Conservation (phyloP, 1,284 basidiomycete species). For the Termitomyces sp. region DNA sequence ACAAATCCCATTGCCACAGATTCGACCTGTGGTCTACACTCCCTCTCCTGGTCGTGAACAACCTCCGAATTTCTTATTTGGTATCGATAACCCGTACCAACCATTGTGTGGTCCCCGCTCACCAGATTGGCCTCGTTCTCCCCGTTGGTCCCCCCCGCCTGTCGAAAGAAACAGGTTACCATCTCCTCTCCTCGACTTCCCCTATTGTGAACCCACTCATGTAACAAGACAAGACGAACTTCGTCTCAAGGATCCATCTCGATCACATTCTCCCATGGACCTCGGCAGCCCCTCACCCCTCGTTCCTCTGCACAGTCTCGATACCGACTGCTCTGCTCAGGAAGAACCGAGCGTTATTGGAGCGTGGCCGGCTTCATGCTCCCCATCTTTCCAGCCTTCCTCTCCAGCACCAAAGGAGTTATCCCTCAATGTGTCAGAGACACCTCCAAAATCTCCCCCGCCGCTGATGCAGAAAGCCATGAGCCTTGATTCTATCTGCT, state of each 20-base stretch:
- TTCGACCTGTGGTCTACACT: not conserved
- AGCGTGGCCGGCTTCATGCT: constrained; percentile 23
- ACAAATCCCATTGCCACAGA: not conserved
- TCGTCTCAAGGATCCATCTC: not conserved
- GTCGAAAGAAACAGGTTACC: constrained; percentile 4
- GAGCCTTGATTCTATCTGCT: constrained; percentile 15
- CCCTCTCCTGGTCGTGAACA: not conserved
- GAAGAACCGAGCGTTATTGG: constrained; percentile 21
- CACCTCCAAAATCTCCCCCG: not conserved
- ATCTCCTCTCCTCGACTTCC: constrained; percentile 6
- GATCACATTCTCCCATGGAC: constrained; percentile 46
- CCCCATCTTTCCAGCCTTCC: constrained; percentile 14
- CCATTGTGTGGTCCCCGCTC: constrained; percentile 13
- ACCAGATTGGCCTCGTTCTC: not conserved
- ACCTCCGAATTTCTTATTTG: not conserved
- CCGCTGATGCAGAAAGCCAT: constrained; percentile 12
- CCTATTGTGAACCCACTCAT: not conserved
- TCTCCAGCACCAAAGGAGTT: not conserved
- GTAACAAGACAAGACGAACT: not conserved
- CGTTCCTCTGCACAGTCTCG: constrained; percentile 16
- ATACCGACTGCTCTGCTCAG: constrained; percentile 12
- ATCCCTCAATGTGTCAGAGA: not conserved
- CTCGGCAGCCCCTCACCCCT: constrained; percentile 33
- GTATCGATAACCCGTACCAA: not conserved
- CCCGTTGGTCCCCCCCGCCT: constrained; percentile 7